A percentile compares a stretch with the other conserved stretches of the same genome.
phyloP scores from a whole-genome alignment of 495 filamentous ascomycete genomes.

The Lichenothelia convexa region DNA sequence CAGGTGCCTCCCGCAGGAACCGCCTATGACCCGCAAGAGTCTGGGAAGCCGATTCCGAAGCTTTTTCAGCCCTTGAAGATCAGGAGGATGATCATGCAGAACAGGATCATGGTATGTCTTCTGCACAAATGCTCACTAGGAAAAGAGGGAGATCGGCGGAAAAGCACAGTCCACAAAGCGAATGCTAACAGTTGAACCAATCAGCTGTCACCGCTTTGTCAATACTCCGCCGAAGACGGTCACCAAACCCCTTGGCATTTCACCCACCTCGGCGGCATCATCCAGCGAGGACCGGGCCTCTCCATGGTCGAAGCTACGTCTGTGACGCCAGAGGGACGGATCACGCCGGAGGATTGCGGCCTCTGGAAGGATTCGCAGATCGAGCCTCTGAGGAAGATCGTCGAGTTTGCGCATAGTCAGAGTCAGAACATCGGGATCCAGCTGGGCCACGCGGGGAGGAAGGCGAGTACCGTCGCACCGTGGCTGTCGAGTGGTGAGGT shows the following conservation, averaged over 20 bases:
- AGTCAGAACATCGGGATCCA: constrained; percentile 52
- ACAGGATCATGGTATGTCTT: constrained; percentile 40
- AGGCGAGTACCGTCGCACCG: constrained; percentile 44
- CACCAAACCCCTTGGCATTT: constrained; percentile 56
- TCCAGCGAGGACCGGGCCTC: constrained; percentile 43
- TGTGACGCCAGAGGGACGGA: constrained; percentile 49
- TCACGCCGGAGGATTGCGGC: constrained; percentile 49
- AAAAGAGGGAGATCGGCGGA: too few species aligned
- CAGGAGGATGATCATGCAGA: constrained; percentile 48
- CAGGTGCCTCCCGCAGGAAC: constrained; percentile 48
- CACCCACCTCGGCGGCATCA: constrained; percentile 41
- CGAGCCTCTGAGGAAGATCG: constrained; percentile 39
- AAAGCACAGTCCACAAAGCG: constrained; percentile 2
- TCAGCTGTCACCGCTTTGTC: constrained; percentile 46
- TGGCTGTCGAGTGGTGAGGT: constrained; percentile 34
- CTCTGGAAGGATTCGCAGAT: constrained; percentile 58
- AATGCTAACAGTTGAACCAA: background rate
- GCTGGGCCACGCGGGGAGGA: constrained; percentile 57
- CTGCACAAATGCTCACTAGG: constrained; percentile 22
- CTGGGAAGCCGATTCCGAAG: constrained; percentile 13
- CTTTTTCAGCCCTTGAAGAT: constrained; percentile 27
- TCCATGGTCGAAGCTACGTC: constrained; percentile 52
- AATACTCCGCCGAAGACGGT: constrained; percentile 48
- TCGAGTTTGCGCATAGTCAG: constrained; percentile 42
- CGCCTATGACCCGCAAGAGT: constrained; percentile 36